Conservation (phyloP, 768 basidiomycete genomes). For the Butyriboletus loyo region DNA sequence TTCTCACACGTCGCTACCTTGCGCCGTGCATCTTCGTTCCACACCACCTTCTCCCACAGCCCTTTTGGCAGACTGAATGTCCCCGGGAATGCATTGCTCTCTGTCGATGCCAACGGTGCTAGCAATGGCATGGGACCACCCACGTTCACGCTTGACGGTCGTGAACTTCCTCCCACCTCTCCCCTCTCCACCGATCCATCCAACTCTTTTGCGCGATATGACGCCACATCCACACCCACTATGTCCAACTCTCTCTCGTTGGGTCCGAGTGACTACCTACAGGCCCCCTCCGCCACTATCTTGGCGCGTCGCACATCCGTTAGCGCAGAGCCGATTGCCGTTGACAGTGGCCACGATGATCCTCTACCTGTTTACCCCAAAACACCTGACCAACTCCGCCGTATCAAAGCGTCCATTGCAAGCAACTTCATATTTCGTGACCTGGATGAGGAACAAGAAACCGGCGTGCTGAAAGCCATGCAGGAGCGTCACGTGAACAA, state of each 20-base stretch:
- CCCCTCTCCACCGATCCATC: constrained; percentile 47
- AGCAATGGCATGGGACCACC: constrained; percentile 41
- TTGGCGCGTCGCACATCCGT: constrained; percentile 92
- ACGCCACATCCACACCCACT: constrained; percentile 42
- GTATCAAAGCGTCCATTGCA: constrained; percentile 84
- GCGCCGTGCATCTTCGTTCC: constrained; percentile 52
- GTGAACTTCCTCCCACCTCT: constrained; percentile 59
- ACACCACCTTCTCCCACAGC: constrained; percentile 51
- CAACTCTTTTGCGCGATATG: constrained; percentile 51
- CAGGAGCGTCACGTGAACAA: constrained; percentile 70
- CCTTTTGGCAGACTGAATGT: constrained; percentile 81
- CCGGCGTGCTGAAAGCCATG: constrained; percentile 93
- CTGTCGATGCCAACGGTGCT: constrained; percentile 39
- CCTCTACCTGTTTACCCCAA: constrained; percentile 77
- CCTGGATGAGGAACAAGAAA: constrained; percentile 94
- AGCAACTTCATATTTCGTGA: constrained; percentile 95
- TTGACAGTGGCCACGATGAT: constrained; percentile 63
- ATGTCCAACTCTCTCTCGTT: constrained; percentile 39
- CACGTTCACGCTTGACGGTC: constrained; percentile 56
- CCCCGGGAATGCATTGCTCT: constrained; percentile 73
- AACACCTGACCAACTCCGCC: constrained; percentile 74
- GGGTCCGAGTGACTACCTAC: constrained; percentile 63
- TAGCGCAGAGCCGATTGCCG: constrained; percentile 92
- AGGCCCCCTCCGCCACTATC: constrained; percentile 70
- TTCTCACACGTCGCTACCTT: constrained; percentile 45